phyloP scores from a whole-genome alignment of 169 alveolate species.

The Miamiensis avidus region DNA sequence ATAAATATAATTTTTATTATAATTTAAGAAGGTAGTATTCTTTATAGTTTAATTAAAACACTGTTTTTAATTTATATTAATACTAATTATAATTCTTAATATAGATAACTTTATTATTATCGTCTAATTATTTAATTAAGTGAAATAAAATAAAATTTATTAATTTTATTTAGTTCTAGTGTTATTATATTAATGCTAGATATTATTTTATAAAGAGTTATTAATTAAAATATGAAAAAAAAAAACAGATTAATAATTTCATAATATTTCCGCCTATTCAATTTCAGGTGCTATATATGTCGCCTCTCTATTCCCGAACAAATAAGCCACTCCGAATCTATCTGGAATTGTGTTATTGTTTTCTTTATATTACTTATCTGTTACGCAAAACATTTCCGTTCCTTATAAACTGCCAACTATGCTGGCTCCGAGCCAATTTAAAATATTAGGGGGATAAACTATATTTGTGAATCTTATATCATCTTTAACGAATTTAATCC shows the following conservation, averaged over 20 bases:
- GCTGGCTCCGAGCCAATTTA: neutral
- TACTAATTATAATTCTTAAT: too few species aligned
- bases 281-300: neutral
- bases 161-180: too few species aligned
- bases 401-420: neutral
- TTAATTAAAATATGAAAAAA: too few species aligned
- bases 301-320: neutral
- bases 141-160: too few species aligned
- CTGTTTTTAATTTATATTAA: too few species aligned
- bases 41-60: too few species aligned
- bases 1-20: too few species aligned
- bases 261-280: neutral
- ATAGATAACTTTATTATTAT: too few species aligned
- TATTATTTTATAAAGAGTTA: neutral
- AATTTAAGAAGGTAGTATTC: too few species aligned
- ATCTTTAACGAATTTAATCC: neutral
- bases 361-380: neutral
- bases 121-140: too few species aligned
- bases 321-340: neutral
- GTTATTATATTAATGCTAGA: too few species aligned
- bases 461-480: neutral
- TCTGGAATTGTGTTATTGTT: neutral
- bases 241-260: neutral
- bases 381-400: neutral
- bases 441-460: neutral